Conservation (phyloP, 2,329 filamentous ascomycete species). For the Paradendryphiella salina region DNA sequence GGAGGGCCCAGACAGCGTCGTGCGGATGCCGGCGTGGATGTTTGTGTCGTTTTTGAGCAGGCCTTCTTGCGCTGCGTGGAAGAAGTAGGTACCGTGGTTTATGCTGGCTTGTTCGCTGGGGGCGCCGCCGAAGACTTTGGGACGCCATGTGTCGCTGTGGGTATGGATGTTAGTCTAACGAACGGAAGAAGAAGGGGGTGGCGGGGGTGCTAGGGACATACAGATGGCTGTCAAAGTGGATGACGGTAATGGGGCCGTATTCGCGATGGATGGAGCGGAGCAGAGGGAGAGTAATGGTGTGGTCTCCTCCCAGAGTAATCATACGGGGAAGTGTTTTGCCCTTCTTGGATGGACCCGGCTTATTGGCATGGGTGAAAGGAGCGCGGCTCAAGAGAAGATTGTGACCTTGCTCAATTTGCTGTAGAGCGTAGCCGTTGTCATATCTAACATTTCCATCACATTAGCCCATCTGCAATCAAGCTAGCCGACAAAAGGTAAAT, state of each 20-base stretch:
- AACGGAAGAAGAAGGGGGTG: no score
- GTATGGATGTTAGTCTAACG: neutral
- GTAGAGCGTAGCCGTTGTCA: slow-evolving; percentile 78
- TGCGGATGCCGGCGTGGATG: slow-evolving; percentile 85
- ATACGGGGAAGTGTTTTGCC: slow-evolving; percentile 77
- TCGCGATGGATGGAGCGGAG: slow-evolving; percentile 63
- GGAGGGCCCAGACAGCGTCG: slow-evolving; percentile 74
- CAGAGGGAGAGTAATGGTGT: slow-evolving; percentile 65
- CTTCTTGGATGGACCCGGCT: slow-evolving; percentile 68
- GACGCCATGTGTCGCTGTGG: slow-evolving; percentile 65
- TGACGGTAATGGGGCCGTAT: slow-evolving; percentile 68
- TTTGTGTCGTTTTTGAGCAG: slow-evolving; percentile 79
- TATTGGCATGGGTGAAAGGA: slow-evolving; percentile 69
- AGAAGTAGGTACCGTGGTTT: slow-evolving; percentile 91
- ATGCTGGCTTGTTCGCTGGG: slow-evolving; percentile 75
- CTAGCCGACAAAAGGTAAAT: neutral
- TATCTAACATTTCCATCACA: slow-evolving; percentile 56
- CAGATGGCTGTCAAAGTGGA: slow-evolving; percentile 66
- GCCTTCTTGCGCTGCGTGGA: slow-evolving; percentile 77
- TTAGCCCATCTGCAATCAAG: neutral
- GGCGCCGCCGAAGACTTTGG: slow-evolving; percentile 83
- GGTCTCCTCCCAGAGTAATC: slow-evolving; percentile 69
- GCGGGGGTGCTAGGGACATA: slow-evolving; percentile 28
- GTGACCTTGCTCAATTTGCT: slow-evolving; percentile 85
- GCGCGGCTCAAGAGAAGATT: slow-evolving; percentile 71